These are phyloP conservation scores for Hordeum marinum DNA, from an alignment of 176 grass and related monocot species.

Conservation along the genomic window DNA sequence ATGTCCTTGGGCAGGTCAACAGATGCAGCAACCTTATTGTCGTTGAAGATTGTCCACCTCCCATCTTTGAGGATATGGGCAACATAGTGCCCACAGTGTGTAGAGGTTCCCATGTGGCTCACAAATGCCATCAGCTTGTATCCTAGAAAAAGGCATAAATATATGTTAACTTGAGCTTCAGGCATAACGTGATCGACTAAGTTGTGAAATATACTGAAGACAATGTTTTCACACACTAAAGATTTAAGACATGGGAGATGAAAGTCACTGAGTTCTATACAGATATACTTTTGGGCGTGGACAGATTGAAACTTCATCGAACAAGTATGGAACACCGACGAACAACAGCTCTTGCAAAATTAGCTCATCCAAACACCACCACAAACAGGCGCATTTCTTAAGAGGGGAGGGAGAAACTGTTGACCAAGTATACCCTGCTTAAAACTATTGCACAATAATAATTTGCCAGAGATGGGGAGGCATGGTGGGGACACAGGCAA, in stretches of 20 bases:
- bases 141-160: conserved; percentile 31
- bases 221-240: not conserved
- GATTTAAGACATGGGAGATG: not conserved
- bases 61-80: conserved; percentile 84
- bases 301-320: not conserved
- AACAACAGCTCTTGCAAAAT: not conserved
- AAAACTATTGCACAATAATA: not conserved
- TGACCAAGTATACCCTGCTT: not conserved
- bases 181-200: not conserved
- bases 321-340: not conserved
- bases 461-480: not conserved
- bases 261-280: not conserved
- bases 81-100: conserved; percentile 93
- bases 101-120: conserved; percentile 94
- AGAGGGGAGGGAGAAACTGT: not conserved
- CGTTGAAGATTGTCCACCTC: conserved; percentile 90
- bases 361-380: not conserved
- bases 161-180: not conserved
- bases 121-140: conserved; percentile 91
- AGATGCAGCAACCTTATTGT: conserved; percentile 81
- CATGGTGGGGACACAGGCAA: not conserved
- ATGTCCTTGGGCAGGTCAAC: conserved; percentile 96
- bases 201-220: not conserved
- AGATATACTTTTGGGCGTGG: not conserved
- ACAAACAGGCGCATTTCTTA: not conserved